Base-by-base conservation (phyloP, 768 basidiomycete species). In the Obba rivulosa region DNA sequence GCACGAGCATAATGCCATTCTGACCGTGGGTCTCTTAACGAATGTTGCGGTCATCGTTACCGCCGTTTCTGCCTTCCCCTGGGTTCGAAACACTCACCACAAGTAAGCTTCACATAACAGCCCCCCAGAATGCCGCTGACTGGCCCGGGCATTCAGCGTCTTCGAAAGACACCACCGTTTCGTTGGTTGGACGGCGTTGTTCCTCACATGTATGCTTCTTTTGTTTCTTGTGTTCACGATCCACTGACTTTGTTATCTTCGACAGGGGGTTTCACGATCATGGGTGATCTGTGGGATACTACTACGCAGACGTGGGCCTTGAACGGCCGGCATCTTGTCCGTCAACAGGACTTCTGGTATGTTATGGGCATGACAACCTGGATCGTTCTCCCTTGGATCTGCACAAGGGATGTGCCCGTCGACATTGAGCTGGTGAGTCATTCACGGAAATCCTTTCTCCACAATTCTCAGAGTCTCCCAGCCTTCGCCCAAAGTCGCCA, bases 131-230 rank as follows among this genome's bases (percentile, higher is more conserved):
- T 16, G 34, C 17, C 8, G 9, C 10, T 39, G 21, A 11, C 41
- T 46, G 17, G 51, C 23, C 31, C 25, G 45, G 45, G 38, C 47
- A 20, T 16, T 31, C 51, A 88, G 85, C 60, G 77, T 87, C 17
- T 90, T 90, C 55, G 87, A 90, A 63, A 78, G 85, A 44, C 81
- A 85, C 53, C 87, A 90, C 62, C 79, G 87, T 9, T 88, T 89
- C 66, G 70, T 85, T 47, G 87, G 87, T 36, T 90, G 87, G 86
- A 69, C 75, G 11, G 71, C 78, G n/a, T 66, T 83, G 34, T 62
- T 84, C 35, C 48, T 78, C 24, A 75, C 69, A 22, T 81, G 82
- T 82, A 63, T 57, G 78, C n/a, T n/a, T n/a, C n/a, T n/a, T n/a
- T 57, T 21, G 17, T 21, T 23, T 31, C 22, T 10, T 21, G 37